Evolutionary conservation across 441 rosid genomes (phyloP).

Genomic region (Raphanus hybrid): DNA sequence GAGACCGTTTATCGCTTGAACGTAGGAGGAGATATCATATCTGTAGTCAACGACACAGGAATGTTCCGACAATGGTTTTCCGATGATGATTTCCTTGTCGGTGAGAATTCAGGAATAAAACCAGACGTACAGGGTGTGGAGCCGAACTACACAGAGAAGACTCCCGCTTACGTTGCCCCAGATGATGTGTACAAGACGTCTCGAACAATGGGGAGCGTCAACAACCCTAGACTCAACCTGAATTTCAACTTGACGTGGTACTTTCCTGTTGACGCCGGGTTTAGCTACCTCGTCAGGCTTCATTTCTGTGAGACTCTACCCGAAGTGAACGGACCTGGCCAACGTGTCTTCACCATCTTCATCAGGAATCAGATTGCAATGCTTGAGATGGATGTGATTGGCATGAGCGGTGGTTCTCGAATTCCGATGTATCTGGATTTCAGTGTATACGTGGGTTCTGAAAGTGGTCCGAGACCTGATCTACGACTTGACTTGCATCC

Average conservation of each 20-base stretch:
- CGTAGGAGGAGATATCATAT: no score
- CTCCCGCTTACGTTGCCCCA: constrained; percentile 48
- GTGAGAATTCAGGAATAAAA: no score
- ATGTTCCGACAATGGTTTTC: no score
- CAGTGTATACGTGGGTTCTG: not conserved
- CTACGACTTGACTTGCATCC: constrained; percentile 42
- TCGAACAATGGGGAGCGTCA: constrained; percentile 42
- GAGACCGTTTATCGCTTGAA: no score
- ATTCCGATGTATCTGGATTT: constrained; percentile 47
- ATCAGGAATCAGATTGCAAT: constrained; percentile 1
- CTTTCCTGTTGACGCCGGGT: constrained; percentile 48
- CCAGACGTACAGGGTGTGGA: not conserved
- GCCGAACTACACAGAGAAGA: constrained; percentile 13
- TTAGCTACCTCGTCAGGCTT: constrained; percentile 47
- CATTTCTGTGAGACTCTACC: constrained; percentile 48
- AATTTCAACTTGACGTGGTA: constrained; percentile 45
- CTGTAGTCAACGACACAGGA: no score
- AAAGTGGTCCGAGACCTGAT: not conserved
- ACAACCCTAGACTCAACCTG: not conserved
- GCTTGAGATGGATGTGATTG: constrained; percentile 28
- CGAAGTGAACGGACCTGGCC: not conserved
- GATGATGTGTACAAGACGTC: constrained; percentile 37
- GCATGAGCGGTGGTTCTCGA: constrained; percentile 31
- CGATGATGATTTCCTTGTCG: no score
- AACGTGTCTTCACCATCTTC: constrained; percentile 40